Base-by-base conservation (phyloP, 495 filamentous ascomycete species). In the Penicillium dipodomyicola region DNA sequence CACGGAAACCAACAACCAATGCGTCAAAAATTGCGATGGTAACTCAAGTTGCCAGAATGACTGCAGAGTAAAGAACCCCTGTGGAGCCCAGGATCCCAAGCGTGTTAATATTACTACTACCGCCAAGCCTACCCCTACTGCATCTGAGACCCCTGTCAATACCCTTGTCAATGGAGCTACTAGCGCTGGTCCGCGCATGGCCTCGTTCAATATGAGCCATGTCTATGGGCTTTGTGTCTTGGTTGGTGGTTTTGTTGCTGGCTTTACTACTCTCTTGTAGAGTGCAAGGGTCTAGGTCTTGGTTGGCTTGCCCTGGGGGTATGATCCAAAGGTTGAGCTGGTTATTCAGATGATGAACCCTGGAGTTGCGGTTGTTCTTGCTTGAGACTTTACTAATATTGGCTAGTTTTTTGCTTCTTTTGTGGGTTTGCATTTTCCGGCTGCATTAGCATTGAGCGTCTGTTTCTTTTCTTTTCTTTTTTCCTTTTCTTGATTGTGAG, bases 51-150 rank as follows among this genome's bases (percentile, higher is more conserved):
- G 90, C 65, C 75, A 84, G 44, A 73, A 72, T 43, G 53, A 69
- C 23, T 96, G 92, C 79, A 83, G 85, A 59, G 65, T 79, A 49
- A 66, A 89, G 52, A 77, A 96, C 66, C 90, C 89, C 7, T 96
- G 92, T 64, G 92, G 92, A 62, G 91, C 91, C 8, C 82, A 84
- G 66, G 72, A 81, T 59, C 91, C 90, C 10, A 82, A 72, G 37
- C 77, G 74, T 29, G 70, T 79, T 59, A 93, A 92, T 68, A 61
- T 68, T 8, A 78, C 78, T 15, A 75, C 82, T 19, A 70, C 79
- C 42, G 72, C 77, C 42, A 64, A 73, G 12, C 58, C 78, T 12
- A 57, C 78, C 8, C 70, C 78, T 17, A 68, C 76, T 14, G 68
- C 75, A 1, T 62, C 30, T 64, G 71, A 25, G 59, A 74, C 25